Base-by-base conservation (phyloP, 176 grass and related monocot species). In the Cenchrus fungigraminus region DNA sequence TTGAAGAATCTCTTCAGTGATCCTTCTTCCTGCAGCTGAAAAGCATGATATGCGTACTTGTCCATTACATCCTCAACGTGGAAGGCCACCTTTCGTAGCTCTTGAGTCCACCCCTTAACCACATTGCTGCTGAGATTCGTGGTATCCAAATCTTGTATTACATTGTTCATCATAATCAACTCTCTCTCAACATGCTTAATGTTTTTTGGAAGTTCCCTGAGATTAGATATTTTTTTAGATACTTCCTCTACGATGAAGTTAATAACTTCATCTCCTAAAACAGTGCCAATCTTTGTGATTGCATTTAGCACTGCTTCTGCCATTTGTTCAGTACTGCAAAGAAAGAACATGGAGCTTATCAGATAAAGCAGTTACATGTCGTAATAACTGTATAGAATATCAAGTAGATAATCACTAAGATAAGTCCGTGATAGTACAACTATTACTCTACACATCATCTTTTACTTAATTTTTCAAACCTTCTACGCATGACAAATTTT, bases 11-110 rank as follows among this genome's bases (percentile, higher is more conserved):
- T 34, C 6, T 59, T 59, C 19, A 91, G 9, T 43, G 46, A 60
- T 4, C 82, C 73, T 46, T 68, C 68, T 42, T 78, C 56, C 58
- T 71, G 76, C 12, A 55, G 32, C 28, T 79, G n/a, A 55, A 20
- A 15, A 46, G 70, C 57, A 6, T 85, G 3, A 63, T 79, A 79
- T 0, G 71, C 49, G 74, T 89, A 91, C 56, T 89, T 80, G 22
- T 87, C 87, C 47, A 91, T 82, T 19, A 87, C 88, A 54, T 91
- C 89, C 34, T 82, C 75, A 32, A 94, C 83, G 9, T 73, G 68
- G 29, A 82, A 82, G 17, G 84, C 80, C 29, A 85, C 1, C 6
- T 71, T 88, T 43, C 77, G 70, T 25, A 94, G 75, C 32, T 86
- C 10, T 0, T n/a, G 40, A 51, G 80, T 64, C 92, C 89, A 94